Base-by-base conservation (phyloP, 768 basidiomycete genomes). In the Russula olivacea region DNA sequence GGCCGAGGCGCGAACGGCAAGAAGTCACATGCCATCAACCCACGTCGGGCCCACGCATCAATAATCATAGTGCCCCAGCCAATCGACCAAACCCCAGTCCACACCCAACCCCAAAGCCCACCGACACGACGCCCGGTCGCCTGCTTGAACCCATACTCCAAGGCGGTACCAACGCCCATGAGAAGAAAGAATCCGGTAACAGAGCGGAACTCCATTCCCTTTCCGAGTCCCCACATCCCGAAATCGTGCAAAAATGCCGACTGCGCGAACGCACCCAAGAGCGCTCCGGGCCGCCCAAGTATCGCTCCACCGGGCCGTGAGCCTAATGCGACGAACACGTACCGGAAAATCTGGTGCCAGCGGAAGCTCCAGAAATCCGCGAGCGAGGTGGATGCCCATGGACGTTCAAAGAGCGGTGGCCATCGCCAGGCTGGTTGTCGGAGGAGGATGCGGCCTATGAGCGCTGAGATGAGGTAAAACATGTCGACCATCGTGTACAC, bases 181-280 rank as follows among this genome's bases (percentile, higher is more conserved):
- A 85, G 70, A 54, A 87, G 34, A 70, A 88, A 89, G 70, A 82
- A 87, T 2, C 79, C 80, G 3, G 73, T 71, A 4, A 84, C 74
- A 7, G 58, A 59, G 10, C 64, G 12, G 1, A 82, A 77, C 52
- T 86, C 81, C 1, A 74, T 73, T 15, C 83, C 86, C 3, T 75
- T 75, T 2, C 79, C 81, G 81, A 88, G 80, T 4, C 82, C 84
- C 77, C 80, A 86, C 58, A 83, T 64, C 11, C 83, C 85, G 17
- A 81, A 41, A 64, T 83, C 78, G 61, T 91, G 88, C 4, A 89
- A 67, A 3, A 82, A 28, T 6, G 79, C 85, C 0, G 88, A 89
- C 6, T 81, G 61, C 1, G 79, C 50, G 69, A 89, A 89, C 4
- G 79, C 80, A 8, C 85, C 87, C 2, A 88, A 53, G 4, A 88